Evolutionary conservation across 2,329 filamentous ascomycete genomes (phyloP), one percentile per base, ranked within the genome.

Genomic region (Aspergillus texensis): DNA sequence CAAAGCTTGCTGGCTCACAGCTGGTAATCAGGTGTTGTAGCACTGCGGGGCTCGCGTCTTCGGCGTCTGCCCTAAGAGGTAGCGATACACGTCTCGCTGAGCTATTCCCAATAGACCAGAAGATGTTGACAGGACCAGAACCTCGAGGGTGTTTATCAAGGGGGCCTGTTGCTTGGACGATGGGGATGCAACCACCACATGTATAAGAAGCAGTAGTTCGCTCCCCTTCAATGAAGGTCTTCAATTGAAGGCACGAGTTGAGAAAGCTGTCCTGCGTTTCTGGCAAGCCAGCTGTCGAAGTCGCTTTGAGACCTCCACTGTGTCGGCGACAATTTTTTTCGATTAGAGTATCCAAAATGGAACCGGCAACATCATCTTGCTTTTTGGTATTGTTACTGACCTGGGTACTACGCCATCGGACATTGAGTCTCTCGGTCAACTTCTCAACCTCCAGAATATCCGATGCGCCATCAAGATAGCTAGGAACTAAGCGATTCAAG

Each of bases 1-100:
- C 85, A 67, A 86, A 86, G 0, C 79, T 82, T 0, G 85, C 86
- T 0, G 83, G 83, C 46, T 70, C 62, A 61, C 76, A 80, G 32
- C 77, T 73, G 1, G 64, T 45, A 0, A 79, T 65, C 1, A 83
- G 66, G 4, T 68, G 60, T 1, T 65, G 59, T 14, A 65, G 48
- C 1, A 24, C 19, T 10, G 56, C 36, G 1, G 39, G 1, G 26
- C 32, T 55, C 12, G 57, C 52, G 1, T 54, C 62, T 12, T 26
- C 9, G 9, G n/a, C 43, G 1, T 26, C n/a, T 6, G 30, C 19
- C 14, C 45, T n/a, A 12, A 62, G 19, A 1, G 65, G 66, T 6
- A 67, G 41, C 6, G 16, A 61, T 39, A 19, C 64, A 48, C 52
- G 57, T 60, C 12, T 50, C 8, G 60, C 65, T 2, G 34, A 41